A percentile compares a stretch with the other conserved stretches of the same genome.
Conservation (phyloP, 345 rosid genomes). For the Schrenkiella parvula region DNA sequence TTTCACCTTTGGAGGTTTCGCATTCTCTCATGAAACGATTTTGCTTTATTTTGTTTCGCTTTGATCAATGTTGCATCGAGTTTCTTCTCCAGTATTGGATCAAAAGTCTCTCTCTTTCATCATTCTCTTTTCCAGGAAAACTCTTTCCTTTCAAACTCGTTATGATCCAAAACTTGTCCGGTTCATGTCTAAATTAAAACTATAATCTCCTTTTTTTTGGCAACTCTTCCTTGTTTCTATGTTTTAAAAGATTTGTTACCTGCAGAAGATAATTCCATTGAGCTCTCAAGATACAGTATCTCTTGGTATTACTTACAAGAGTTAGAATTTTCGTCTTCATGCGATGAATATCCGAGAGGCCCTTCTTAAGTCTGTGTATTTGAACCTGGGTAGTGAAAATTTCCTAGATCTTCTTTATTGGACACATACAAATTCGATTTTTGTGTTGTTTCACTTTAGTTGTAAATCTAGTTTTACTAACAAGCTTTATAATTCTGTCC, state of each 20-base stretch:
- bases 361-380: not conserved
- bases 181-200: not conserved
- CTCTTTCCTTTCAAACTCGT: not conserved
- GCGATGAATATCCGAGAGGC: not conserved
- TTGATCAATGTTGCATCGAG: not conserved
- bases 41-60: not conserved
- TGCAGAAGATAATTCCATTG: not conserved
- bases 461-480: slow-evolving; percentile 34
- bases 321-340: not conserved
- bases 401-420: too few species aligned
- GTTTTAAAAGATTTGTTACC: slow-evolving; percentile 3
- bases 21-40: not conserved
- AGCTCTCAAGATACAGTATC: not conserved
- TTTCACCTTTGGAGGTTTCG: not conserved
- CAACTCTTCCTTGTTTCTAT: not conserved
- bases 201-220: not conserved
- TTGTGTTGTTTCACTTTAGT: slow-evolving; percentile 41
- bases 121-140: not conserved
- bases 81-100: not conserved
- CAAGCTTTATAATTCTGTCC: slow-evolving; percentile 4
- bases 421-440: too few species aligned
- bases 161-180: not conserved
- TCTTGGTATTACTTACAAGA: not conserved
- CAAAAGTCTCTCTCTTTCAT: not conserved
- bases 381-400: not conserved